Evolutionary conservation across 768 basidiomycete species (phyloP), one percentile per base, ranked within the genome.

Genomic region (Tephrocybe rancida): DNA sequence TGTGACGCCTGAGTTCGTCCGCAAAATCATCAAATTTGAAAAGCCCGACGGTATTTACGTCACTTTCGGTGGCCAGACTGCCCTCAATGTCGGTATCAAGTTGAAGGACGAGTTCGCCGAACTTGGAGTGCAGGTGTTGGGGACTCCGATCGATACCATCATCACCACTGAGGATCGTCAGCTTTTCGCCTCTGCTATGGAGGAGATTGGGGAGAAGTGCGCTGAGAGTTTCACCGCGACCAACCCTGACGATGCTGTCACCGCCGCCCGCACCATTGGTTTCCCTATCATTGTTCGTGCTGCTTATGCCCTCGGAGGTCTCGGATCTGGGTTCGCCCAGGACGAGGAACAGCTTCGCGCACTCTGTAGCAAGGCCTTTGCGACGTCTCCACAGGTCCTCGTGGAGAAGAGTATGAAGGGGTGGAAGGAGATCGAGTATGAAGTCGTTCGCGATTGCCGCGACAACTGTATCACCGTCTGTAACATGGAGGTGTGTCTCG

Each of bases 351-450:
- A 98, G 76, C 77, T 99, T 54, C 82, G 84, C 58, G 89, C 90
- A 27, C 75, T 99, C 18, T 98, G 95, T 67, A 82, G 79, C 61
- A 97, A 95, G 75, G 96, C 97, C 9, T 98, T 99, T 66, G 95
- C 96, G 41, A 98, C 94, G 13, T 95, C 92, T 62, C 95, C 96
- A 39, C 97, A 98, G 72, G 95, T 99, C 0, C 79, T 99, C n/a
- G 94, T 99, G 14, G 97, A 99, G 79, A 95, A 87, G 80, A 95
- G 92, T 63, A 98, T 98, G 96, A 98, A 98, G 74, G 96, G 96
- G 2, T 99, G 96, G 96, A 98, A 99, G 74, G 96, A 99, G 78
- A 96, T 99, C 60, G 96, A 99, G 75, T 99, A 99, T 63, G 96
- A 99, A 68, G 96, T 99, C 45, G 96, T 98, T 10, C 82, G 96